Evolutionary conservation across 371 early-diverging fungal genomes (phyloP).

Genomic region (Gilbertella persicaria): DNA sequence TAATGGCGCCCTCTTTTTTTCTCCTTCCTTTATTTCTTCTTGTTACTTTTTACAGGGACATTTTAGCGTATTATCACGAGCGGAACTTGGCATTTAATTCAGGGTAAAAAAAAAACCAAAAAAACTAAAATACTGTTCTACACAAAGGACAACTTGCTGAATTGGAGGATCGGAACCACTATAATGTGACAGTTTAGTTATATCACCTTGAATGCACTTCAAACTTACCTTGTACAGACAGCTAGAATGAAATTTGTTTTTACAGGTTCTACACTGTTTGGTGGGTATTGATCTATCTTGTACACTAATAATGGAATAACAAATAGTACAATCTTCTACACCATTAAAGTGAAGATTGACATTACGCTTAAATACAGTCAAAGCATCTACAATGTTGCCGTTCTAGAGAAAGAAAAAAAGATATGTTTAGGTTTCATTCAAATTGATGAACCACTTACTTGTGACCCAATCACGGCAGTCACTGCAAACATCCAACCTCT

Average conservation of each 20-base stretch:
- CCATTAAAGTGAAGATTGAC: slow-evolving; percentile 90
- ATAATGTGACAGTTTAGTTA: slow-evolving; percentile 2
- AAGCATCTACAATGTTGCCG: slow-evolving; percentile 78
- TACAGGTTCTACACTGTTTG: slow-evolving; percentile 93
- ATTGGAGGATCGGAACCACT: slow-evolving; percentile 91
- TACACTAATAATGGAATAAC: slow-evolving; percentile 91
- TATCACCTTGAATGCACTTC: not conserved
- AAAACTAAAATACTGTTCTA: slow-evolving; percentile 74
- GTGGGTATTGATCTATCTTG: slow-evolving; percentile 88
- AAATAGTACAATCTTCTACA: slow-evolving; percentile 94
- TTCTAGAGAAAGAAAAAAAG: slow-evolving; percentile 55
- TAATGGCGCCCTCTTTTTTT: no score
- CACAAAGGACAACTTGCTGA: slow-evolving; percentile 93
- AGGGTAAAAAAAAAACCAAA: not conserved
- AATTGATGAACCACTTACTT: slow-evolving; percentile 29
- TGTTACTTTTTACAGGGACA: no score
- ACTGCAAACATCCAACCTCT: slow-evolving; percentile 86
- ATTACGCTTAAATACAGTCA: slow-evolving; percentile 80
- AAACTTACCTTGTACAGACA: slow-evolving; percentile 84
- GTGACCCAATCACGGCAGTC: slow-evolving; percentile 73
- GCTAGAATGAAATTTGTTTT: slow-evolving; percentile 92
- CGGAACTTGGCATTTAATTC: no score
- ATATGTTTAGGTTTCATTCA: not conserved
- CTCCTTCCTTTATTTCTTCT: no score
- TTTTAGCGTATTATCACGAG: no score